Conservation (phyloP, 164 flowering plant genomes). For the Stephania cephalantha region DNA sequence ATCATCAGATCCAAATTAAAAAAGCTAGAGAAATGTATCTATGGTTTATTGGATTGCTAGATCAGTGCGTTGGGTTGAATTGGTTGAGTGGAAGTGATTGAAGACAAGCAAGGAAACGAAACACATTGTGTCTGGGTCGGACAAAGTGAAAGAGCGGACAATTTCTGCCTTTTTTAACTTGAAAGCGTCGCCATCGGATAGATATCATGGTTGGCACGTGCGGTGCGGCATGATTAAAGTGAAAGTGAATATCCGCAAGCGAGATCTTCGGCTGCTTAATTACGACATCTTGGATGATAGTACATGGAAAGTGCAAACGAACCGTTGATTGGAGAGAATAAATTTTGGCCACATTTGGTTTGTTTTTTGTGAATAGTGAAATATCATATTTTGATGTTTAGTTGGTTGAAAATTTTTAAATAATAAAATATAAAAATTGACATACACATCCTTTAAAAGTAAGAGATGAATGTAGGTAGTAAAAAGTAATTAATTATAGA, state of each 20-base stretch:
- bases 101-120: neutral
- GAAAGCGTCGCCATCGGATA: neutral
- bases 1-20: constrained; percentile 3
- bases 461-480: too few species aligned
- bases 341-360: too few species aligned
- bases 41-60: neutral
- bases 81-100: neutral
- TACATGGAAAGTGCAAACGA: too few species aligned
- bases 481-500: too few species aligned
- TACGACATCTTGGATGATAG: too few species aligned
- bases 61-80: neutral
- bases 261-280: neutral
- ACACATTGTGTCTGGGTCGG: neutral
- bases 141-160: neutral
- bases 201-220: neutral
- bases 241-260: neutral
- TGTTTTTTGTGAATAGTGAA: too few species aligned
- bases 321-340: too few species aligned
- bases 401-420: too few species aligned
- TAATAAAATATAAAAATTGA: too few species aligned
- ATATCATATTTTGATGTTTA: too few species aligned
- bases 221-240: neutral
- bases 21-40: neutral
- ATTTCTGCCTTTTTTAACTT: too few species aligned
- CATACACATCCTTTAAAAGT: too few species aligned